Evolutionary conservation across 345 rosid genomes (phyloP), one percentile per base, ranked within the genome.

Genomic region (Populus euphratica): DNA sequence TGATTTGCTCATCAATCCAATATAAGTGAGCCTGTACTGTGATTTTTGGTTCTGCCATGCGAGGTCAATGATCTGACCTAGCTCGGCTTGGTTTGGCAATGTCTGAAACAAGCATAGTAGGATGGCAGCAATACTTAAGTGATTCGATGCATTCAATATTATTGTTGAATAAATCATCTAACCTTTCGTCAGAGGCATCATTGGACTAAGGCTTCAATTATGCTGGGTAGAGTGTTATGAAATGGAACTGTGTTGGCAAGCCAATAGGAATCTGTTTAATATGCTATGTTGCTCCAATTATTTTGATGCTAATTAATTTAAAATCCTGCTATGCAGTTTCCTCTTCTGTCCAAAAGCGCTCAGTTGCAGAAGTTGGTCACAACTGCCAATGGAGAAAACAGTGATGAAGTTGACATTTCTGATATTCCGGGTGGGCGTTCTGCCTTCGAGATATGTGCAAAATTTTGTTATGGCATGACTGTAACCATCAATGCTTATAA

Each of bases 401-500:
- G 69, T 39, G 76, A 88, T 68, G 94, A 88, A 73, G 82, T 92
- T 54, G 87, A 89, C 83, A 78, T 92, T 78, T 88, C 91, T 5
- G 87, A 86, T 78, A 89, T 92, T 81, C 97, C 98, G 0, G 95
- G 97, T 1, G 98, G 98, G 1, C 87, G 89, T 70, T 83, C 89
- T 69, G 93, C 97, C 7, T 92, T 92, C 43, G 98, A 94, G 86
- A 86, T 87, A 62, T 94, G 98, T 73, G 94, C 92, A 29, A 93
- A 93, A 77, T 93, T 91, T 79, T 92, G 97, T 79, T 93, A 93
- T 61, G 93, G 97, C 61, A 90, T 94, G 93, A 85, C 85, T 44
- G 94, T 92, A 62, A 92, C 95, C 25, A 90, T 94, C 64, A 91
- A 92, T 68, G 89, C 97, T 17, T 90, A 86, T 86, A 94, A 94